These are phyloP conservation scores for Aspergillus ibericus DNA, from an alignment of 2,329 filamentous ascomycete genomes.

Conservation along the genomic window DNA sequence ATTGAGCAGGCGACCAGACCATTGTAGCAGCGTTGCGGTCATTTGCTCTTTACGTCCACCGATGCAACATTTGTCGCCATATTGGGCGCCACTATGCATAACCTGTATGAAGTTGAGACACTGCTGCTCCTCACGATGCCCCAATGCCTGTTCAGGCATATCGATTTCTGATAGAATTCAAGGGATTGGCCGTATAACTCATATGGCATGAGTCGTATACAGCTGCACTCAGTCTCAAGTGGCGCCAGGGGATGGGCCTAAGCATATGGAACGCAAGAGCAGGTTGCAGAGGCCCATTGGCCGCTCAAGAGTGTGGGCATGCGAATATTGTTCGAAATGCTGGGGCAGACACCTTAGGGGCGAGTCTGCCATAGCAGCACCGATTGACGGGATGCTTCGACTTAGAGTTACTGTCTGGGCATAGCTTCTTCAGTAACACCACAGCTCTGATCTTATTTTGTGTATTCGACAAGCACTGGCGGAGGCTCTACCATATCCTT, in stretches of 20 bases:
- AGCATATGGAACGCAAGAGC: not conserved
- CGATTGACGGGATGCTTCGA: not conserved
- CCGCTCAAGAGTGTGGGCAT: not conserved
- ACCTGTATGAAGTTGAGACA: conserved; percentile 49
- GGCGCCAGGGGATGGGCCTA: not conserved
- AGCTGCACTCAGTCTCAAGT: conserved; percentile 43
- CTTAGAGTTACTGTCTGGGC: not conserved
- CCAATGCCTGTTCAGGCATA: conserved; percentile 48
- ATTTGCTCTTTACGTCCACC: conserved; percentile 48
- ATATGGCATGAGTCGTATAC: conserved; percentile 53
- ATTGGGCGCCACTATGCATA: conserved; percentile 52
- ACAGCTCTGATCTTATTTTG: not conserved
- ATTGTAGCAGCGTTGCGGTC: conserved; percentile 40
- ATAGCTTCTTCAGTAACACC: conserved; percentile 1
- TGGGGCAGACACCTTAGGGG: not conserved
- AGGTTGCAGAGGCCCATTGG: not conserved
- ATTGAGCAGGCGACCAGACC: conserved; percentile 20
- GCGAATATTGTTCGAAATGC: not conserved
- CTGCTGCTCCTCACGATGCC: conserved; percentile 46
- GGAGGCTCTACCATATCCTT: not conserved
- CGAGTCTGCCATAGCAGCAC: not conserved
- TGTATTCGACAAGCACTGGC: not conserved
- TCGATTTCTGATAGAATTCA: conserved; percentile 51
- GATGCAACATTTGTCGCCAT: conserved; percentile 48
- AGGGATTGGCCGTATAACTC: conserved; percentile 53